Evolutionary conservation across 1,284 basidiomycete species (phyloP).

Genomic region (Microstroma glucosiphilum): DNA sequence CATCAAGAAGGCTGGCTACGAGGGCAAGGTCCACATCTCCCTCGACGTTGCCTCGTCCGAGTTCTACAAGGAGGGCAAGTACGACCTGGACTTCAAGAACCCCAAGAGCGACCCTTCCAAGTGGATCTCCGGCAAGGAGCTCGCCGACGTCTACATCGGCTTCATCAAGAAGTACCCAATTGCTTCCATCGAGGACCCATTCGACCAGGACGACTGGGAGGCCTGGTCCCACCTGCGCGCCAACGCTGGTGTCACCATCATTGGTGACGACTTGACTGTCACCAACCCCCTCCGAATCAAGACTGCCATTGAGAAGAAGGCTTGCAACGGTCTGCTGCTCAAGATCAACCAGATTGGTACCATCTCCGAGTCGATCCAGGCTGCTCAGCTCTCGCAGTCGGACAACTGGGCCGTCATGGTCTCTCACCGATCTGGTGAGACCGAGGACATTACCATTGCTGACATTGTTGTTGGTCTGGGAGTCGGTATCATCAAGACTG

Average conservation of each 20-base stretch:
- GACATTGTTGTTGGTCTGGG: conserved; percentile 93
- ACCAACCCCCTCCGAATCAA: conserved; percentile 98
- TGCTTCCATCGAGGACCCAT: conserved; percentile 96
- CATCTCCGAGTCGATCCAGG: conserved; percentile 96
- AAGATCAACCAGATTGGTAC: conserved; percentile 95
- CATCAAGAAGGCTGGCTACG: conserved; percentile 95
- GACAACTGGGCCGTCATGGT: conserved; percentile 99
- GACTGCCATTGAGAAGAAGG: conserved; percentile 99
- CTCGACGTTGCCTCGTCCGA: conserved; percentile 99
- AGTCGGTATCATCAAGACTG: conserved; percentile 94
- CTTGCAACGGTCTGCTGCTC: conserved; percentile 96
- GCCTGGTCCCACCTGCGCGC: conserved; percentile 85
- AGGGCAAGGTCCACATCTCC: conserved; percentile 97
- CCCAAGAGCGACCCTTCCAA: conserved; percentile 92
- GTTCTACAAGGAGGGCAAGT: conserved; percentile 99
- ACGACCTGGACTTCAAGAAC: conserved; percentile 99
- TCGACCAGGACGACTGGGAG: conserved; percentile 99
- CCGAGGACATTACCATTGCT: conserved; percentile 67
- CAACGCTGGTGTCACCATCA: conserved; percentile 62
- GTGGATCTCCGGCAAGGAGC: conserved; percentile 87
- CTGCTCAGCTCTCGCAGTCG: conserved; percentile 90
- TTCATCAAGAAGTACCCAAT: conserved; percentile 52
- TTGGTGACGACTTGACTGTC: conserved; percentile 96
- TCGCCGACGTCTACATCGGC: conserved; percentile 82
- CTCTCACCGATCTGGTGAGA: conserved; percentile 93